Evolutionary conservation across 768 basidiomycete genomes (phyloP).

Genomic region (Lactarius pseudohatsudake): DNA sequence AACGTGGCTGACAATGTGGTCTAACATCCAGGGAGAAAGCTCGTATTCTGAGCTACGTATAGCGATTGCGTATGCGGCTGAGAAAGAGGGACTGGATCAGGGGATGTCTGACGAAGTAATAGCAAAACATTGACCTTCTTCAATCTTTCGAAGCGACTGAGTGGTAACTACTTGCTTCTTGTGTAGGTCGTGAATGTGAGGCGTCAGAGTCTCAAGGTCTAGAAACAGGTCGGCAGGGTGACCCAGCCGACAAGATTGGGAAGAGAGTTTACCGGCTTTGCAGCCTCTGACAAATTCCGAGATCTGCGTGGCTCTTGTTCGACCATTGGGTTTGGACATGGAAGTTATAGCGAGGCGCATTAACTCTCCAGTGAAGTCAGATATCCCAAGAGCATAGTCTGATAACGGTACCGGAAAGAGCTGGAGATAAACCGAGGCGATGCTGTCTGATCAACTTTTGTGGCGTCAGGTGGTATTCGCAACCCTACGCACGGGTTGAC

Average conservation of each 20-base stretch:
- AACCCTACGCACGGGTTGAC: conserved; percentile 32
- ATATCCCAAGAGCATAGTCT: conserved; percentile 90
- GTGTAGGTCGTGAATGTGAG: conserved; percentile 65
- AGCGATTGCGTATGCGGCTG: conserved; percentile 72
- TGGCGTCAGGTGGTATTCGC: not conserved
- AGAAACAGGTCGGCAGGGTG: conserved; percentile 8
- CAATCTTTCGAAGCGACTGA: conserved; percentile 92
- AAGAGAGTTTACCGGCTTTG: conserved; percentile 55
- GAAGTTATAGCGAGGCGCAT: conserved; percentile 94
- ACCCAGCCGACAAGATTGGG: not conserved
- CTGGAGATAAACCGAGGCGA: conserved; percentile 42
- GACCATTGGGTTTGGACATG: conserved; percentile 64
- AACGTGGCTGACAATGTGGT: conserved; percentile 57
- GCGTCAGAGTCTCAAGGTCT: conserved; percentile 81
- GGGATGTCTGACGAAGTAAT: not conserved
- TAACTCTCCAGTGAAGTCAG: conserved; percentile 94
- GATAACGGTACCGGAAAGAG: conserved; percentile 72
- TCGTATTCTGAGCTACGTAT: conserved; percentile 75
- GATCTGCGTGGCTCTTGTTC: conserved; percentile 58
- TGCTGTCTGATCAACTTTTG: conserved; percentile 1
- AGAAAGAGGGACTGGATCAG: conserved; percentile 1
- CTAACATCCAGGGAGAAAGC: conserved; percentile 62
- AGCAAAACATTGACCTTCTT: conserved; percentile 62
- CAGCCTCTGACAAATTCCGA: conserved; percentile 73
- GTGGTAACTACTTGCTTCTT: conserved; percentile 88